Base-by-base conservation (phyloP, 768 basidiomycete genomes). In the Xerocomellus amylosporus region DNA sequence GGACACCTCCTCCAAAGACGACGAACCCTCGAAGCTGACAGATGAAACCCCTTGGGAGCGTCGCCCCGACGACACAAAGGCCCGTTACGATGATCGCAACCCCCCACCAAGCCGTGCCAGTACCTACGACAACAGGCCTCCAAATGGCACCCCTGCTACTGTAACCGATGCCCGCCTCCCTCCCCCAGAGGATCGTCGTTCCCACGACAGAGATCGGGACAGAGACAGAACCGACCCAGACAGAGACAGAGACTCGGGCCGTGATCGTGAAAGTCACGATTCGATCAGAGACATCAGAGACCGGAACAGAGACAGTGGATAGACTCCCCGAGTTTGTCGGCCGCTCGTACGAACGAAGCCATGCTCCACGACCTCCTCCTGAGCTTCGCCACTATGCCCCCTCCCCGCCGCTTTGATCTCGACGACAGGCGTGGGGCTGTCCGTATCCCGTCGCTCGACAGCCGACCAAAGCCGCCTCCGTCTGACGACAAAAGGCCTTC, bases 311-410 rank as follows among this genome's bases (percentile, higher is more conserved):
- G 75, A 70, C 37, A 59, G 66, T 2, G n/a, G 65, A 75, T n/a
- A 73, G 72, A 46, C 72, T 75, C 24, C 64, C 72, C 39, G 74
- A 75, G 22, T 70, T 71, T 41, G 65, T 65, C 55, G 71, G 70
- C 44, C 74, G 72, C 53, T 73, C 71, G 42, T 77, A 73, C 57
- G 75, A 67, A 52, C 73, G 66, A 63, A 70, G 64, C 56, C 73
- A 75, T 58, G 62, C 65, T 20, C 75, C 77, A 17, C 67, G 77
- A 41, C 76, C 75, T 24, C 77, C 75, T 24, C 73, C 75, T 46
- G 79, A 80, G 46, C 72, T 74, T 46, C 74, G 80, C 26, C 78
- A 79, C 43, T 79, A 67, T 54, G n/a, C 65, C 71, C 39, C 65
- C 66, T 47, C 64, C 71, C 20, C 74, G 74, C 44, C 68, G 66